These are phyloP conservation scores for Metschnikowia amazonensis DNA, from an alignment of 805 yeast species.

Conservation along the genomic window DNA sequence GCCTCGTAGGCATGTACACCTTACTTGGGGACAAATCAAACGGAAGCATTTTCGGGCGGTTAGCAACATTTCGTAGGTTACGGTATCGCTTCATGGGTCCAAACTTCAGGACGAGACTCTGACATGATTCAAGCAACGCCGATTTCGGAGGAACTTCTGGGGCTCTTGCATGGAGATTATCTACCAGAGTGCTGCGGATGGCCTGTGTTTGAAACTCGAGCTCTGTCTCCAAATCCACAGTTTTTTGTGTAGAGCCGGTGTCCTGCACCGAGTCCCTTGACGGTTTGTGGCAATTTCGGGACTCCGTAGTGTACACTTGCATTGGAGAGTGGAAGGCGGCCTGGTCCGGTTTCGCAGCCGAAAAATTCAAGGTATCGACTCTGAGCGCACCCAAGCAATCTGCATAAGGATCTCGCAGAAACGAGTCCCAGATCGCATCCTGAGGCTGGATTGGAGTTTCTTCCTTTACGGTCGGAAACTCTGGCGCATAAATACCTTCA, in stretches of 20 bases:
- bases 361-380: not conserved
- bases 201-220: not conserved
- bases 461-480: not conserved
- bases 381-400: constrained; percentile 1
- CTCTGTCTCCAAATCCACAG: not conserved
- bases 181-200: not conserved
- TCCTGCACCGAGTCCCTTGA: not conserved
- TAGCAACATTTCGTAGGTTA: constrained; percentile 4
- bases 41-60: not conserved
- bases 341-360: constrained; percentile 2
- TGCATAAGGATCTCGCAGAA: constrained; percentile 1
- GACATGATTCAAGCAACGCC: not conserved
- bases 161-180: not conserved
- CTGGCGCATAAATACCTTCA: not conserved
- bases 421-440: not conserved
- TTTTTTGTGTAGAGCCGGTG: not conserved
- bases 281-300: not conserved
- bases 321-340: not conserved
- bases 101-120: not conserved
- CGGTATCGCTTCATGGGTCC: constrained; percentile 5
- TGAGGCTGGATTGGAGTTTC: not conserved
- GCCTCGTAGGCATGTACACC: constrained; percentile 41
- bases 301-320: not conserved
- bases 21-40: constrained; percentile 1
- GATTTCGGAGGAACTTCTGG: not conserved